Conservation (phyloP, 2,329 filamentous ascomycete genomes). For the Alternaria hordeiaustralica region DNA sequence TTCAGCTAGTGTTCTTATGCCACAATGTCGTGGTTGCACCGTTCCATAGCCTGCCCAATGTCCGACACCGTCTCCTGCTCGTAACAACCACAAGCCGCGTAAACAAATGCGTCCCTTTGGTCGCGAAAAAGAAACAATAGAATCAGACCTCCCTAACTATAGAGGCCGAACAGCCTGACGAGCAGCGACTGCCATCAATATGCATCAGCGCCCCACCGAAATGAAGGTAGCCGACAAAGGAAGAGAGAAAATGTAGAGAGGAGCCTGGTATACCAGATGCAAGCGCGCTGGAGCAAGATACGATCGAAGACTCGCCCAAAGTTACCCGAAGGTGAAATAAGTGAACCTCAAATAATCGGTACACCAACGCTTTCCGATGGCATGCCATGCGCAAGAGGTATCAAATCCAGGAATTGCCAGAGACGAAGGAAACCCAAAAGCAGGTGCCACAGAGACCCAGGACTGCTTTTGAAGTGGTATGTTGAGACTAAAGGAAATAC, state of each 20-base stretch:
- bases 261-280: conserved; percentile 7
- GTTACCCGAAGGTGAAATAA: conserved; percentile 25
- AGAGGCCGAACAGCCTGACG: not conserved
- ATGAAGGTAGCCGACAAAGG: conserved; percentile 6
- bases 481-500: conserved; percentile 23
- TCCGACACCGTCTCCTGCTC: not conserved
- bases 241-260: conserved; percentile 10
- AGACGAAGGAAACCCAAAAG: conserved; percentile 16
- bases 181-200: not conserved
- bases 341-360: conserved; percentile 17
- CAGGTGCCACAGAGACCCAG: conserved; percentile 16
- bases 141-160: conserved; percentile 3
- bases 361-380: conserved; percentile 26
- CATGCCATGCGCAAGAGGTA: conserved; percentile 29
- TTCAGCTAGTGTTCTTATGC: not conserved
- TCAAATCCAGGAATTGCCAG: conserved; percentile 22
- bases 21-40: not conserved
- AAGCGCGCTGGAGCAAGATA: conserved; percentile 6
- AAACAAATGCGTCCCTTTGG: conserved; percentile 6
- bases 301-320: conserved; percentile 12
- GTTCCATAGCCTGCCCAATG: not conserved
- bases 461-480: conserved; percentile 29
- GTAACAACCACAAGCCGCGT: conserved; percentile 4
- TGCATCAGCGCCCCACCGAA: not conserved
- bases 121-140: conserved; percentile 8